Percentiles rank a stretch among this genome's conserved stretches.
Evolutionary conservation across 2,329 filamentous ascomycete genomes (phyloP).

Genomic region (Zymoseptoria pseudotritici): DNA sequence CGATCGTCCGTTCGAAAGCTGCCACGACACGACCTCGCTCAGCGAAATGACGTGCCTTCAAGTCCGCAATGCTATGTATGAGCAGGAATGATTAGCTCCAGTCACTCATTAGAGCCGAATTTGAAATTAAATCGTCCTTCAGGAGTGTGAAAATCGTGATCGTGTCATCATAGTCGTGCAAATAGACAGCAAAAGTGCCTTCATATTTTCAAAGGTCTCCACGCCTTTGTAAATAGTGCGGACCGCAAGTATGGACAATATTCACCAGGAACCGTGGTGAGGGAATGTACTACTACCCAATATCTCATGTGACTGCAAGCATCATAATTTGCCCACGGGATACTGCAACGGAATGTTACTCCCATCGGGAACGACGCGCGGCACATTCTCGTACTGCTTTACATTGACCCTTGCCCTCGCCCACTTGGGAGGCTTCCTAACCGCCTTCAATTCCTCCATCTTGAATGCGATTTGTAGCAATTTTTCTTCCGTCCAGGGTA

Average conservation of each 20-base stretch:
- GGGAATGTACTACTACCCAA: background rate
- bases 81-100: background rate
- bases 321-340: conserved; percentile 35
- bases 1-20: background rate
- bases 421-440: conserved; percentile 43
- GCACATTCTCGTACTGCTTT: conserved; percentile 37
- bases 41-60: background rate
- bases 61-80: background rate
- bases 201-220: too few species aligned
- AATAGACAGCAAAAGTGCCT: too few species aligned
- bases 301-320: background rate
- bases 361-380: conserved; percentile 37
- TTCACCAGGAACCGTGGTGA: too few species aligned
- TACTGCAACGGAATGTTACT: conserved; percentile 40
- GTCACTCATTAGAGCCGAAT: background rate
- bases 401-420: conserved; percentile 35
- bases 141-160: background rate
- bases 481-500: conserved; percentile 48
- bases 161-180: background rate
- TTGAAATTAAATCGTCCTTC: background rate
- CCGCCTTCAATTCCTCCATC: conserved; percentile 41
- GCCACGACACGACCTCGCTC: background rate
- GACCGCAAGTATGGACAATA: background rate
- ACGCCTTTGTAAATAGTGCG: background rate
- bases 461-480: conserved; percentile 48